Evolutionary conservation across 352 stramenopile genomes (phyloP).

Genomic region (Phytophthora tentaculata): DNA sequence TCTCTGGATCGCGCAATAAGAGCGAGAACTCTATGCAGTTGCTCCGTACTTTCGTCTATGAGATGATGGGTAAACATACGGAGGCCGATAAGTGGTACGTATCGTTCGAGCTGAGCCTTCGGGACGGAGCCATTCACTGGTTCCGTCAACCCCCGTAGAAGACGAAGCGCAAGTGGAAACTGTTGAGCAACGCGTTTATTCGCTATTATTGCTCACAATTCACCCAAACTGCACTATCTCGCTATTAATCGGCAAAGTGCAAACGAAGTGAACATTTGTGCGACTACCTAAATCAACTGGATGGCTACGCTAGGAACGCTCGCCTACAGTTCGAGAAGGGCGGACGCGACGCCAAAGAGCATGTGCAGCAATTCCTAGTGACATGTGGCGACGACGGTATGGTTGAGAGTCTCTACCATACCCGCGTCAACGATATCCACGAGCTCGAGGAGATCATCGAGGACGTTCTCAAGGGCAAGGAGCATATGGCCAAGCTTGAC

Average conservation of each 20-base stretch:
- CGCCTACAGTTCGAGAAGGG: background rate
- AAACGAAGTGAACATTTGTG: no score
- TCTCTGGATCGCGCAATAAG: background rate
- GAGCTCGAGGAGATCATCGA: no score
- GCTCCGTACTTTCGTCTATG: background rate
- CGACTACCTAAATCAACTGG: no score
- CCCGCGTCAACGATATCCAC: no score
- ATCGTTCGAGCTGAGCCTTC: background rate
- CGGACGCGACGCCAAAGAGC: background rate
- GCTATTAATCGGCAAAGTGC: background rate
- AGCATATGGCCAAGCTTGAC: no score
- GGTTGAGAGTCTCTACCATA: background rate
- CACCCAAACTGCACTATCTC: background rate
- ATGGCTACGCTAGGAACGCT: no score
- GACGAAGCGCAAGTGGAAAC: no score
- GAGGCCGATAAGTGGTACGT: background rate
- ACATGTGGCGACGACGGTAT: background rate
- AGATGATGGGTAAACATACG: constrained; percentile 8
- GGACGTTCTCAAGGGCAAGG: no score
- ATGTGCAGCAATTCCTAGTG: background rate
- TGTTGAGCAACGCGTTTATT: background rate
- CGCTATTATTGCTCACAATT: background rate
- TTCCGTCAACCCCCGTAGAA: no score
- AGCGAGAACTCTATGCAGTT: constrained; percentile 11
- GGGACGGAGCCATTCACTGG: background rate